phyloP scores from a whole-genome alignment of 2,329 filamentous ascomycete genomes.

The Helotiales sp. region DNA sequence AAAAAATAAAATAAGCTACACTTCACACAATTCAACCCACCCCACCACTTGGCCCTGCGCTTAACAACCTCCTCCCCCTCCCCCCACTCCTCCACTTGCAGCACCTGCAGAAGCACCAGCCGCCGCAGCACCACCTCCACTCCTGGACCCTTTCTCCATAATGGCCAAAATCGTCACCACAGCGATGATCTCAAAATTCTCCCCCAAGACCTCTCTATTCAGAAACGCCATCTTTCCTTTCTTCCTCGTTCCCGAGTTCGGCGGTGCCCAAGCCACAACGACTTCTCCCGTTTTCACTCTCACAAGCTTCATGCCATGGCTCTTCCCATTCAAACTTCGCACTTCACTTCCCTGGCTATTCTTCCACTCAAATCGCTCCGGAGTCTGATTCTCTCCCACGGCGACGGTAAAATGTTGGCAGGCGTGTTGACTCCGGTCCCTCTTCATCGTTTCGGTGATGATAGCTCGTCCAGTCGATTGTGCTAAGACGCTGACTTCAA shows the following conservation, averaged over 20 bases:
- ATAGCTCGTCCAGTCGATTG: background rate
- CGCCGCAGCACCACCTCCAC: background rate
- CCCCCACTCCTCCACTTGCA: background rate
- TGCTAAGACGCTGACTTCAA: background rate
- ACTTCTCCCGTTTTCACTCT: slow-evolving; percentile 24
- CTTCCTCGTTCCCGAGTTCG: slow-evolving; percentile 24
- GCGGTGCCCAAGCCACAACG: slow-evolving; percentile 30
- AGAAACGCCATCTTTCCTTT: slow-evolving; percentile 34
- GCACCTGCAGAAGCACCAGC: background rate
- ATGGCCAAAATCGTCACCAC: slow-evolving; percentile 27
- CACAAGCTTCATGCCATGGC: slow-evolving; percentile 31
- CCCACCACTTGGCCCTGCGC: background rate
- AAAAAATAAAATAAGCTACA: background rate
- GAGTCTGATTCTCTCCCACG: background rate
- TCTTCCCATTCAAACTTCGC: slow-evolving; percentile 16
- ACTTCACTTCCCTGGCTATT: slow-evolving; percentile 26
- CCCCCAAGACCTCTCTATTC: slow-evolving; percentile 26
- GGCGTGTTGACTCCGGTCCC: background rate
- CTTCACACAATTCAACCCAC: background rate
- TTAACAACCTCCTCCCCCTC: background rate
- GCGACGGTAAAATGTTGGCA: background rate
- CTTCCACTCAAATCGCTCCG: slow-evolving; percentile 32
- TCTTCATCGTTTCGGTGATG: background rate
- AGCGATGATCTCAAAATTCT: slow-evolving; percentile 25
- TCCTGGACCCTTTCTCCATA: slow-evolving; percentile 26